Percentiles rank a stretch among this genome's conserved stretches.
Conservation (phyloP, 2,329 filamentous ascomycete species). For the Paraphoma sp. region DNA sequence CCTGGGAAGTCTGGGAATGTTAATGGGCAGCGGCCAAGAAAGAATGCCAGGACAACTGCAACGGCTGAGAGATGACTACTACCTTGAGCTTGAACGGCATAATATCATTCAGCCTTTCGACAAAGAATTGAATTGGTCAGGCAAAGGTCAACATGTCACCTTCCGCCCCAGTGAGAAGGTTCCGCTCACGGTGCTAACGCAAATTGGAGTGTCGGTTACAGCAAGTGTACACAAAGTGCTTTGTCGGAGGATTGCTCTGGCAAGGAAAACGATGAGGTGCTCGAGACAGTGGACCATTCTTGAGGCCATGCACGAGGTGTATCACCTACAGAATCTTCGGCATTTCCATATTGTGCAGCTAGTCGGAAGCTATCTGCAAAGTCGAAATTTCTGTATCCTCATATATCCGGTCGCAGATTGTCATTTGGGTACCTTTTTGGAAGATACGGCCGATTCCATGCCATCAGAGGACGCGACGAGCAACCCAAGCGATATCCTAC, state of each 20-base stretch:
- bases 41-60: not conserved
- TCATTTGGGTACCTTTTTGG: conserved; percentile 17
- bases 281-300: not conserved
- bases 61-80: not conserved
- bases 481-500: too few relatives aligned
- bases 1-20: too few relatives aligned
- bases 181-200: conserved; percentile 8
- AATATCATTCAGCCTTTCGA: conserved; percentile 7
- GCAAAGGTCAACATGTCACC: conserved; percentile 27
- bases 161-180: conserved; percentile 11
- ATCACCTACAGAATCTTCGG: conserved; percentile 19
- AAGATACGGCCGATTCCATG: conserved; percentile 16
- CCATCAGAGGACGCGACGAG: too few relatives aligned
- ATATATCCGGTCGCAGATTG: conserved; percentile 25
- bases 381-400: conserved; percentile 16
- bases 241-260: conserved; percentile 1
- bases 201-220: conserved; percentile 9
- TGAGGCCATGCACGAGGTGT: conserved; percentile 19
- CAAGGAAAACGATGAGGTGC: conserved; percentile 26
- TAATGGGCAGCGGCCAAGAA: too few relatives aligned
- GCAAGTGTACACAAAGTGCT: conserved; percentile 21
- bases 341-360: conserved; percentile 26
- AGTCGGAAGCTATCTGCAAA: conserved; percentile 21
- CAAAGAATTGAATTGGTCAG: conserved; percentile 29
- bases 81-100: not conserved